Evolutionary conservation across 2,329 filamentous ascomycete species (phyloP).

Genomic region (Beauveria medogensis): DNA sequence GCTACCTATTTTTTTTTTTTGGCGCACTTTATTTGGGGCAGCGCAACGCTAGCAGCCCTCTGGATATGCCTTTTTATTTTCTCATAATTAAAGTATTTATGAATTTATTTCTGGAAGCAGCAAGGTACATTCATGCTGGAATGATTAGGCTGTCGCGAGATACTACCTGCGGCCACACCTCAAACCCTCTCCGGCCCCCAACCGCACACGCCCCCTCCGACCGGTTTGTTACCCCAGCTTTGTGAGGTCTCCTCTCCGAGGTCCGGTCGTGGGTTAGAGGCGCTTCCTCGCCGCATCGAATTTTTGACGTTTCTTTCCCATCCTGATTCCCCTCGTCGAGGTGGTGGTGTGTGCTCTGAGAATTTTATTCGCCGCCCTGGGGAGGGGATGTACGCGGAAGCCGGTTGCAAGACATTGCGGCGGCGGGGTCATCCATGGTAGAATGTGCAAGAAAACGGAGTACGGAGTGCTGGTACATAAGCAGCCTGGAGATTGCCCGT

Average conservation of each 20-base stretch:
- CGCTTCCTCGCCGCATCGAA: not conserved
- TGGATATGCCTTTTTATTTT: not conserved
- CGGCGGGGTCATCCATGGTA: not conserved
- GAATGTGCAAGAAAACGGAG: not conserved
- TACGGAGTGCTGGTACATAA: no score
- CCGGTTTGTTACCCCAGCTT: constrained; percentile 7
- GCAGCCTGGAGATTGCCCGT: not conserved
- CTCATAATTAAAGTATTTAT: no score
- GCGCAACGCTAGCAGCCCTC: not conserved
- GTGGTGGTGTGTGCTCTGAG: not conserved
- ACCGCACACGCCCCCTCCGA: constrained; percentile 1
- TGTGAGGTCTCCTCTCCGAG: not conserved
- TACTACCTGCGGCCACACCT: not conserved
- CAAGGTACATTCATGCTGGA: no score
- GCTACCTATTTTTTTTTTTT: not conserved
- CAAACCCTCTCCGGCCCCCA: not conserved
- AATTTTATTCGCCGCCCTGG: not conserved
- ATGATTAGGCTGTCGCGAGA: no score
- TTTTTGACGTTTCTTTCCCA: not conserved
- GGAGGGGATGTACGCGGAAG: not conserved
- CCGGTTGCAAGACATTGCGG: not conserved
- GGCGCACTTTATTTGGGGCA: not conserved
- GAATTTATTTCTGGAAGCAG: no score
- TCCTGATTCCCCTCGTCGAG: not conserved
- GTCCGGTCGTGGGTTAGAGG: not conserved